These are phyloP conservation scores for Garcileccinum viscosum DNA, from an alignment of 1,284 basidiomycete species.

Conservation along the genomic window DNA sequence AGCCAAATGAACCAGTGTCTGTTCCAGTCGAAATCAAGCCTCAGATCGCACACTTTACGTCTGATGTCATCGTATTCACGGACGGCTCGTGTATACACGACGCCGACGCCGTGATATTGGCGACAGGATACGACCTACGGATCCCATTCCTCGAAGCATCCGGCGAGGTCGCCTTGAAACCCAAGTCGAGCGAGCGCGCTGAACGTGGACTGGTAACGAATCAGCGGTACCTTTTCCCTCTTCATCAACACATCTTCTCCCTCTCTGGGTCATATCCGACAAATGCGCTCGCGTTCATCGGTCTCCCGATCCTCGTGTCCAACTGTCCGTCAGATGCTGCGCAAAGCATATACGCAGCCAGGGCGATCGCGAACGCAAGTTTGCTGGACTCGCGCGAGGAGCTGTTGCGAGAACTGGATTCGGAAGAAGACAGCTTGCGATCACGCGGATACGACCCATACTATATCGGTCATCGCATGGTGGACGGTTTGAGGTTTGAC, in stretches of 20 bases:
- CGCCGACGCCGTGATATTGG: conserved; percentile 57
- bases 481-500: conserved; percentile 46
- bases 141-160: conserved; percentile 57
- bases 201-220: conserved; percentile 49
- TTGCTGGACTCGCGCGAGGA: conserved; percentile 47
- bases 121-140: conserved; percentile 59
- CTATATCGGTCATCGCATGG: conserved; percentile 52
- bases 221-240: conserved; percentile 59
- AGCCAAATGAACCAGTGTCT: conserved; percentile 27
- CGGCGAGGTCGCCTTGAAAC: conserved; percentile 37
- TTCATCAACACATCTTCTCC: conserved; percentile 59
- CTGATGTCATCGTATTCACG: conserved; percentile 49
- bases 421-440: conserved; percentile 46
- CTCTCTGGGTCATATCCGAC: conserved; percentile 52
- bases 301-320: conserved; percentile 50
- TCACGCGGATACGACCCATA: conserved; percentile 54
- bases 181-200: conserved; percentile 31
- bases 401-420: conserved; percentile 48
- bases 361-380: conserved; percentile 49
- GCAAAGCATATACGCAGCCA: conserved; percentile 53
- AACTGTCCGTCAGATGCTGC: conserved; percentile 59
- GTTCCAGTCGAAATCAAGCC: conserved; percentile 45
- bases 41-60: conserved; percentile 55
- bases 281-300: conserved; percentile 60
- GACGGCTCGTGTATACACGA: conserved; percentile 48